phyloP scores from a whole-genome alignment of 768 basidiomycete species.

The Boletus edulis region DNA sequence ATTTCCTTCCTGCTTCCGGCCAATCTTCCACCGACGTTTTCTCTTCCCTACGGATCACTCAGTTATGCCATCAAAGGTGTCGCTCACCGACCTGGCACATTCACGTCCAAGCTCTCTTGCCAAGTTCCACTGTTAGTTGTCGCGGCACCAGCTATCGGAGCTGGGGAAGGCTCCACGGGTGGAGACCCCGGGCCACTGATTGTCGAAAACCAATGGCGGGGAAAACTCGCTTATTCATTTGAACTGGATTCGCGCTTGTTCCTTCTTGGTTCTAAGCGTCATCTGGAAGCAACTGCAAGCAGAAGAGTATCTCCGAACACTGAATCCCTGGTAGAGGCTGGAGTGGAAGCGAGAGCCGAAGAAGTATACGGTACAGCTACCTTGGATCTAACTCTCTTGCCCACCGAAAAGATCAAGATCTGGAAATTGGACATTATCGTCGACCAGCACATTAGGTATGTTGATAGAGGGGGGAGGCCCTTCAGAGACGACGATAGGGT shows the following conservation, averaged over 20 bases:
- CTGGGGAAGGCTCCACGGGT: conserved; percentile 50
- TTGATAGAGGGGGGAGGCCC: neutral
- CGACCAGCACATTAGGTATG: conserved; percentile 47
- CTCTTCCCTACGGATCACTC: conserved; percentile 73
- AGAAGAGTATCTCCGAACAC: neutral
- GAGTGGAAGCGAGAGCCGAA: conserved; percentile 11
- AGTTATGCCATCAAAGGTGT: conserved; percentile 76
- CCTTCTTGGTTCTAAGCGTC: conserved; percentile 57
- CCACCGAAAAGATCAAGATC: conserved; percentile 82
- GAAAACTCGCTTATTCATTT: conserved; percentile 80
- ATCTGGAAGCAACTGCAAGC: neutral
- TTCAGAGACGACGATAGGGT: conserved; percentile 7
- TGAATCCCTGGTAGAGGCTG: neutral
- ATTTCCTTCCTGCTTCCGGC: conserved; percentile 88
- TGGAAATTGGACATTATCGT: conserved; percentile 69
- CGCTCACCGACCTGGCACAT: conserved; percentile 84
- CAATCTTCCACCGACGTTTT: conserved; percentile 75
- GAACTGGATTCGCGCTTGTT: conserved; percentile 78
- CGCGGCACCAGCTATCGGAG: conserved; percentile 73
- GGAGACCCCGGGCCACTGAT: conserved; percentile 73
- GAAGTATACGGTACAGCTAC: conserved; percentile 57
- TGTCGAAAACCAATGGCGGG: conserved; percentile 90
- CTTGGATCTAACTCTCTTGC: conserved; percentile 78
- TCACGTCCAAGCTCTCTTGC: conserved; percentile 73
- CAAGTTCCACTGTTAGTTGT: conserved; percentile 73